Base-by-base conservation (phyloP, 2,329 filamentous ascomycete species). In the Phyllosticta paracitricarpa region DNA sequence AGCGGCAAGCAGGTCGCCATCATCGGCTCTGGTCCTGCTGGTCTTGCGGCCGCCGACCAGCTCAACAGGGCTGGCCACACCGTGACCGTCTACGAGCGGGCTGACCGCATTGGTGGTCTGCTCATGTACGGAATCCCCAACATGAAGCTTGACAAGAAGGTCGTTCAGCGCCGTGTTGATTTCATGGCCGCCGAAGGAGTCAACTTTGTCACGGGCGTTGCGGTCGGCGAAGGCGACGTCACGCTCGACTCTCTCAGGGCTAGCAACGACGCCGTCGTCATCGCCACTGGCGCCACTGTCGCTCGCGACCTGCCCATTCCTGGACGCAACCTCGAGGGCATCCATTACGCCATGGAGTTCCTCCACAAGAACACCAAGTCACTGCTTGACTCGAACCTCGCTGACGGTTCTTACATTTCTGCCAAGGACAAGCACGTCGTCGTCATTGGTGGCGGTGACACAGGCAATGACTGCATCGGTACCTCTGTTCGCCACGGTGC, bases 101-200 rank as follows among this genome's bases (percentile, higher is more conserved):
- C 91, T 63, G 93, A 97, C 72, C 90, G 93, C 66, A 80, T 88
- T 62, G 93, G 93, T 77, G 93, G 93, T 75, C 82, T 97, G 61
- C 84, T 97, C 70, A 97, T 97, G 93, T 97, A 97, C 72, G 93
- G 93, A 67, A 97, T 97, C 67, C 93, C 93, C 67, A 97, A 97
- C 81, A 97, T 97, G 93, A 97, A 97, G 81, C 88, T 97, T 52
- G 93, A 97, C 80, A 97, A 97, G 83, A 91, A 91, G 72, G 87
- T 97, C 65, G 93, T 97, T 63, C 93, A 97, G 81, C 89, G 93
- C 58, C 89, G 93, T 74, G 91, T 94, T 56, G 90, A 97, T 76
- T 91, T 97, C 76, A 93, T 97, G 89, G 89, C 89, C 60, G 84
- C 86, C 3, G 93, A 97, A 77, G 93, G 93, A 56, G 79, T 97